These are phyloP conservation scores for Cyberlindnera subsufficiens DNA, from an alignment of 805 yeast species.

Conservation along the genomic window DNA sequence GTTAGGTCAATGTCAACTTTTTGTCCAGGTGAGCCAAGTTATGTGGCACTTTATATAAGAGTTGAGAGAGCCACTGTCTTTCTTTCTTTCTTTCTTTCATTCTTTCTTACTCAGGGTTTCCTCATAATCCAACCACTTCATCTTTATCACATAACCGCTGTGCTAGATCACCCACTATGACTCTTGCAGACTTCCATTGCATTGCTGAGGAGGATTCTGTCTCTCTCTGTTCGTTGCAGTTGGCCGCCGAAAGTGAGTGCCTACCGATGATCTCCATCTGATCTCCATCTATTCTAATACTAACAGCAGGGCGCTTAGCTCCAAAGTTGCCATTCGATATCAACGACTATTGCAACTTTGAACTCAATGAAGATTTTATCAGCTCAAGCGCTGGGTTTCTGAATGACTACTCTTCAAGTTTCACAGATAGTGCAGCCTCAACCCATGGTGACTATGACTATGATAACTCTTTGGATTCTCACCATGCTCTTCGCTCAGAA, in stretches of 20 bases:
- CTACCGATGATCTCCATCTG: not conserved
- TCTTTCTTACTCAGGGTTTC: too few species aligned
- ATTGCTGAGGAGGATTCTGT: not conserved
- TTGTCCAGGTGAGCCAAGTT: too few species aligned
- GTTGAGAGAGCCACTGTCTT: too few species aligned
- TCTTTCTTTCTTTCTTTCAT: too few species aligned
- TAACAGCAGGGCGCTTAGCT: not conserved
- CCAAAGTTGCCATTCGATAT: constrained; percentile 21
- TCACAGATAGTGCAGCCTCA: not conserved
- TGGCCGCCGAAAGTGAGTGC: constrained; percentile 8
- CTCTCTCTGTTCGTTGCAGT: not conserved
- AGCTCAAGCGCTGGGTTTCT: constrained; percentile 13
- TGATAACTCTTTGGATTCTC: not conserved
- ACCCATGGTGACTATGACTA: not conserved
- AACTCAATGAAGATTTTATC: constrained; percentile 20
- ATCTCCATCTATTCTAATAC: not conserved
- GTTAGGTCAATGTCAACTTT: too few species aligned
- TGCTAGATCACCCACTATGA: not conserved
- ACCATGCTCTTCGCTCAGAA: not conserved
- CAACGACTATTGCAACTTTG: constrained; percentile 19
- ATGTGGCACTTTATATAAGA: too few species aligned
- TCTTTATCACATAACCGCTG: not conserved
- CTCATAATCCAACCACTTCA: not conserved
- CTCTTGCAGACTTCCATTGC: constrained; percentile 1
- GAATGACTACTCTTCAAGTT: constrained; percentile 11